phyloP scores from a whole-genome alignment of 2,329 filamentous ascomycete species.

The Xylariaceae sp. region DNA sequence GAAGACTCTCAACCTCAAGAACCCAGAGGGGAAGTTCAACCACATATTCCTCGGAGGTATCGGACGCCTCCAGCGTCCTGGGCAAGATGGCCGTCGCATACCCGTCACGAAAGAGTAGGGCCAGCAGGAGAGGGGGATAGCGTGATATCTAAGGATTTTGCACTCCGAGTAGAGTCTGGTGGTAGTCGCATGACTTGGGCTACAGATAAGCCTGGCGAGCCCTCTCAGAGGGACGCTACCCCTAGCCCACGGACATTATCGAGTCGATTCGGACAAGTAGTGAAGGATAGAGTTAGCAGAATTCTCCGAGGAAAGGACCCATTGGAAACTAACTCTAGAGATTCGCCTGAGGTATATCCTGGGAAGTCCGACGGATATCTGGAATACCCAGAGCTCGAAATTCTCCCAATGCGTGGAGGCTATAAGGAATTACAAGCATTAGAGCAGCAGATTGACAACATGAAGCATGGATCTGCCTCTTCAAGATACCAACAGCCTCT shows the following conservation, averaged over 20 bases:
- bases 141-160: slow-evolving; percentile 34
- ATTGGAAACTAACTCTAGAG: slow-evolving; percentile 5
- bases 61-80: slow-evolving; percentile 35
- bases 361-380: slow-evolving; percentile 22
- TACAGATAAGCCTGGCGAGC: slow-evolving; percentile 6
- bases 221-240: slow-evolving; percentile 14
- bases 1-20: slow-evolving; percentile 20
- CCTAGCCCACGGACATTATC: slow-evolving; percentile 28
- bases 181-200: slow-evolving; percentile 8
- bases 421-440: slow-evolving; percentile 39
- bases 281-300: slow-evolving; percentile 31
- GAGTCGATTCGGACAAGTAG: slow-evolving; percentile 27
- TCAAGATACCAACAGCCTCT: slow-evolving; percentile 22
- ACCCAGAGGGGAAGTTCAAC: slow-evolving; percentile 9
- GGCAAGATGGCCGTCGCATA: slow-evolving; percentile 40
- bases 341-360: slow-evolving; percentile 4
- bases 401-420: slow-evolving; percentile 36
- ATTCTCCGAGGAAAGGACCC: slow-evolving; percentile 21
- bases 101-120: slow-evolving; percentile 32
- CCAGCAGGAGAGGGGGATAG: slow-evolving; percentile 31
- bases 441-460: slow-evolving; percentile 36
- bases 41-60: slow-evolving; percentile 2
- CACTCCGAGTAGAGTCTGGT: slow-evolving; percentile 7
- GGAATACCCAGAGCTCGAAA: slow-evolving; percentile 42
- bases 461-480: slow-evolving; percentile 40